These are phyloP conservation scores for Lodderomyces pseudojiufengensis DNA, from an alignment of 1,139 yeast species.

Conservation along the genomic window DNA sequence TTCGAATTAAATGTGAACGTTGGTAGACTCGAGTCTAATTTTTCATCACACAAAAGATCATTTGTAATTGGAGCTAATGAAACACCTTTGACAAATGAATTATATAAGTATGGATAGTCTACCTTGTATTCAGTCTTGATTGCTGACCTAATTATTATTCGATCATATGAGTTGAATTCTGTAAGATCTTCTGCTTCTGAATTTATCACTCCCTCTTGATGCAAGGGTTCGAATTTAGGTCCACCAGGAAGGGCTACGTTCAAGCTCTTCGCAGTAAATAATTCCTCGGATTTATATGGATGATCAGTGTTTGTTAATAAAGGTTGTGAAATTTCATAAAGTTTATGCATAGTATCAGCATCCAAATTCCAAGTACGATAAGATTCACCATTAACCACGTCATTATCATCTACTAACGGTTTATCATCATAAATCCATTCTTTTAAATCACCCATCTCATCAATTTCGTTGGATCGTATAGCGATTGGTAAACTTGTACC, in stretches of 20 bases:
- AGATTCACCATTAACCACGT: conserved; percentile 67
- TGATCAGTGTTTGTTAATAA: conserved; percentile 61
- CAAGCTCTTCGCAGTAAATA: conserved; percentile 86
- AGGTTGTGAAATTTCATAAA: conserved; percentile 68
- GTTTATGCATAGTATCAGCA: conserved; percentile 57
- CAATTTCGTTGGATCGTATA: conserved; percentile 63
- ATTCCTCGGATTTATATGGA: conserved; percentile 71
- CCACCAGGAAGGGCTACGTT: conserved; percentile 91
- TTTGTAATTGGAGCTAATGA: conserved; percentile 38
- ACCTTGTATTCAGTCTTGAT: conserved; percentile 79
- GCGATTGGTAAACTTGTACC: conserved; percentile 70
- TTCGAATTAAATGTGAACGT: conserved; percentile 54
- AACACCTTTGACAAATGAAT: conserved; percentile 70
- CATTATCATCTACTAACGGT: conserved; percentile 61
- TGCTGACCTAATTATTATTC: conserved; percentile 76
- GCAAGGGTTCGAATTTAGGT: conserved; percentile 91
- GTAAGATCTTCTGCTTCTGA: conserved; percentile 74
- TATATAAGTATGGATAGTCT: conserved; percentile 82
- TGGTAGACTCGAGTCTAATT: conserved; percentile 22
- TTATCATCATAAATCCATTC: conserved; percentile 82
- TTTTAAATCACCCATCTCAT: conserved; percentile 28
- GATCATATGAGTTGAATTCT: conserved; percentile 84
- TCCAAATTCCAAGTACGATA: conserved; percentile 71
- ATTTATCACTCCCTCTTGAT: conserved; percentile 51
- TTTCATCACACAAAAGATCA: conserved; percentile 44